phyloP scores from a whole-genome alignment of 495 filamentous ascomycete genomes.

The Aspergillus steynii region DNA sequence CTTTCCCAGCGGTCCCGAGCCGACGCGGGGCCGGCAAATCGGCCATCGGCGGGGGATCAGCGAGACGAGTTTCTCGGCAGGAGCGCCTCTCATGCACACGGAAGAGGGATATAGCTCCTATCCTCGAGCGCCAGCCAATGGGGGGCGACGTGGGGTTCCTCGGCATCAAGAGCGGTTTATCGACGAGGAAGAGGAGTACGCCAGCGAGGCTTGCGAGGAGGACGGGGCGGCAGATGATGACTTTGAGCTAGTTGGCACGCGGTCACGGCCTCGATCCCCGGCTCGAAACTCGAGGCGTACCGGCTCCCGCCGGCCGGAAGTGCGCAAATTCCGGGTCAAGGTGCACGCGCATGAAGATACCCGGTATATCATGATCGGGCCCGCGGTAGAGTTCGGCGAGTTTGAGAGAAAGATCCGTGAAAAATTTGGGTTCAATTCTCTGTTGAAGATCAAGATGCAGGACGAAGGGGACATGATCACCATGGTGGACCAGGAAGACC shows the following conservation, averaged over 20 bases:
- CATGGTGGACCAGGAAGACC: constrained; percentile 93
- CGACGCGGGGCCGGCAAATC: constrained; percentile 19
- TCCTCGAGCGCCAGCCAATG: constrained; percentile 24
- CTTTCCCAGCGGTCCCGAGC: constrained; percentile 14
- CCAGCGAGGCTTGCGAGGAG: constrained; percentile 66
- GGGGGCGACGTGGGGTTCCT: constrained; percentile 38
- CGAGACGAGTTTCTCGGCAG: constrained; percentile 22
- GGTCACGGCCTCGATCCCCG: constrained; percentile 32
- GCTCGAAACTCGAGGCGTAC: constrained; percentile 30
- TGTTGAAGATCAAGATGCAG: constrained; percentile 81
- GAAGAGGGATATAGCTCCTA: constrained; percentile 74
- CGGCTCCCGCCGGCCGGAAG: constrained; percentile 38
- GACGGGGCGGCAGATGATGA: constrained; percentile 63
- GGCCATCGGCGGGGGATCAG: constrained; percentile 36
- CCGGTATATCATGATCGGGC: constrained; percentile 86
- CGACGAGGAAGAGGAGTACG: constrained; percentile 71
- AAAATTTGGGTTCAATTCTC: constrained; percentile 74
- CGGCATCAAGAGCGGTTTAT: constrained; percentile 60
- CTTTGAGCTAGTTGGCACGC: constrained; percentile 73
- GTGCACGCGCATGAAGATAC: constrained; percentile 84
- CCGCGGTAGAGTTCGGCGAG: constrained; percentile 70
- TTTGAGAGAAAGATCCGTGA: constrained; percentile 75
- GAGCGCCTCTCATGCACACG: constrained; percentile 50
- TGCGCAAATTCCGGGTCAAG: constrained; percentile 77
- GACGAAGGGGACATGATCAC: constrained; percentile 94